Evolutionary conservation across 768 basidiomycete genomes (phyloP).

Genomic region (Tricholoma flavovirens): DNA sequence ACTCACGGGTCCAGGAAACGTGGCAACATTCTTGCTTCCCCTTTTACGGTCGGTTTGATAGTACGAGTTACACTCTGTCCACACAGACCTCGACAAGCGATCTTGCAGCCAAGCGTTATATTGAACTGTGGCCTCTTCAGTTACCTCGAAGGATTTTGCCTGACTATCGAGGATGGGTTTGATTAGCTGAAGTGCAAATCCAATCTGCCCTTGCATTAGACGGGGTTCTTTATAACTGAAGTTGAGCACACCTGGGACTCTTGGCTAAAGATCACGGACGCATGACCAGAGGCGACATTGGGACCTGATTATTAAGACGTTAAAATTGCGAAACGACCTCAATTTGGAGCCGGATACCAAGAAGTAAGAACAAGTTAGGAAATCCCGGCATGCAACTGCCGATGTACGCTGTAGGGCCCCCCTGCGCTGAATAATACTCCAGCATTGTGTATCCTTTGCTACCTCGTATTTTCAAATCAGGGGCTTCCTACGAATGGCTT

Average conservation of each 20-base stretch:
- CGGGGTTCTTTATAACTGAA: constrained; percentile 2
- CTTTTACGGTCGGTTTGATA: constrained; percentile 36
- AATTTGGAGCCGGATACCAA: constrained; percentile 28
- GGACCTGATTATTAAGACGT: constrained; percentile 31
- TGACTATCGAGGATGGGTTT: constrained; percentile 44
- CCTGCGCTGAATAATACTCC: constrained; percentile 43
- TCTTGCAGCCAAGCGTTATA: constrained; percentile 51
- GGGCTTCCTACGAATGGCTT: constrained; percentile 27
- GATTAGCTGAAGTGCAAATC: constrained; percentile 43
- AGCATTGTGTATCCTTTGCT: constrained; percentile 34
- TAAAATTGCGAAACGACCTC: not conserved
- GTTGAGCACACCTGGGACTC: constrained; percentile 44
- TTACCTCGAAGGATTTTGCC: constrained; percentile 46
- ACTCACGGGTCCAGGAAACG: constrained; percentile 48
- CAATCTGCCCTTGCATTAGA: constrained; percentile 32
- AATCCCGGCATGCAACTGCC: constrained; percentile 52
- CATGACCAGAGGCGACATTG: constrained; percentile 53
- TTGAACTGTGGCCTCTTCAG: constrained; percentile 35
- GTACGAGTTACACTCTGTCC: constrained; percentile 49
- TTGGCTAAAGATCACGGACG: constrained; percentile 49
- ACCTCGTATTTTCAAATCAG: constrained; percentile 35
- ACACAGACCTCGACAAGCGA: constrained; percentile 43
- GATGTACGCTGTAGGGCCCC: constrained; percentile 47
- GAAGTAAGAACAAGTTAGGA: constrained; percentile 45
- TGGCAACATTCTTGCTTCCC: constrained; percentile 38